Conservation (phyloP, 441 rosid genomes). For the Metrosideros polymorpha region DNA sequence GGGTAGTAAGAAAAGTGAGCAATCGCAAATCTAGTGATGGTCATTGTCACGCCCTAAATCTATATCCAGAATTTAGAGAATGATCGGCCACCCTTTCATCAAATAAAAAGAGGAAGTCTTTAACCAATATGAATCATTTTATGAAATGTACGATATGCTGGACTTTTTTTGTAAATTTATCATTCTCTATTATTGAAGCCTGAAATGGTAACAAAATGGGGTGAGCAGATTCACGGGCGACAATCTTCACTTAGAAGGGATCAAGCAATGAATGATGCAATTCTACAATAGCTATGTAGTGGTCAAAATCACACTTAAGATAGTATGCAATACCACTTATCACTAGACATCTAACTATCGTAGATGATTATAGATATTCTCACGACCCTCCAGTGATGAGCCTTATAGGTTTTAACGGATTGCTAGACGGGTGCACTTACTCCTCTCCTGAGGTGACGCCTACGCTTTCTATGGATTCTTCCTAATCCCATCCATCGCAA, state of each 20-base stretch:
- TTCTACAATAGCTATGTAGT: neutral
- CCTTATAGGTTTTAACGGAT: neutral
- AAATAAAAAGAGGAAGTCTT: neutral
- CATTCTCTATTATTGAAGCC: neutral
- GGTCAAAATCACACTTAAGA: neutral
- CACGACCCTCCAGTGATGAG: neutral
- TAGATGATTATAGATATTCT: neutral
- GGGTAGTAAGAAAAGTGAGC: neutral
- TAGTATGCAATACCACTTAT: neutral
- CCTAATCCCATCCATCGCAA: neutral
- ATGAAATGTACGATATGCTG: fast-evolving
- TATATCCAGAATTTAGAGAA: neutral
- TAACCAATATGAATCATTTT: neutral
- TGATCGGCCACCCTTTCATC: neutral
- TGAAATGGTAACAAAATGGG: neutral
- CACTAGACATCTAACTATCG: neutral
- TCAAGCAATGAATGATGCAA: neutral
- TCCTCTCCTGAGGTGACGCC: neutral
- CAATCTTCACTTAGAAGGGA: neutral
- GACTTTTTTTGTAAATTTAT: too few relatives aligned
- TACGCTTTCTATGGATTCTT: neutral
- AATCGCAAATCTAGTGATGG: neutral
- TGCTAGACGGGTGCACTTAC: neutral
- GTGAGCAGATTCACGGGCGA: neutral
- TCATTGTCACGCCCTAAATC: neutral